Percentiles rank a stretch among this genome's conserved stretches.
phyloP scores from a whole-genome alignment of 305 asterid genomes.

The Euphrasia arctica region DNA sequence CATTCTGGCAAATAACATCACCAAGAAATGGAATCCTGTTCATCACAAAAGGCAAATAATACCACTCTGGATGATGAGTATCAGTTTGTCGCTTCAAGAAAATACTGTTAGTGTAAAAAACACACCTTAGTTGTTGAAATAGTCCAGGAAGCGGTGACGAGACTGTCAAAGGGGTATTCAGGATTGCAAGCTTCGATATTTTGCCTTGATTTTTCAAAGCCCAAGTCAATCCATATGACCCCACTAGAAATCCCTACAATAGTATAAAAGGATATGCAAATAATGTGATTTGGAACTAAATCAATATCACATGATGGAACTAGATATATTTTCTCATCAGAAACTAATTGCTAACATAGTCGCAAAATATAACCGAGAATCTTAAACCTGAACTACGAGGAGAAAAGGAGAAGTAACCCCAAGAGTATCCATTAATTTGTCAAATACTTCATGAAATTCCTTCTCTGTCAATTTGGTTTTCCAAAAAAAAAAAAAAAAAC shows the following conservation, averaged over 20 bases:
- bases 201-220: constrained; percentile 72
- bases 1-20: constrained; percentile 77
- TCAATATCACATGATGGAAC: background rate
- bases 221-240: constrained; percentile 97
- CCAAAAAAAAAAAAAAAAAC: background rate
- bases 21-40: constrained; percentile 89
- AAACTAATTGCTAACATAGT: constrained; percentile 4
- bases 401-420: constrained; percentile 65
- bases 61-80: constrained; percentile 11
- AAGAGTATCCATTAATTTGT: constrained; percentile 64
- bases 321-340: background rate
- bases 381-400: constrained; percentile 90
- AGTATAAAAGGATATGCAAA: constrained; percentile 15
- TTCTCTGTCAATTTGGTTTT: constrained; percentile 52
- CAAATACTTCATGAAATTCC: constrained; percentile 88
- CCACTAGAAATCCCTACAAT: constrained; percentile 82
- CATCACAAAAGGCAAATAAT: constrained; percentile 24
- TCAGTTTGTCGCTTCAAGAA: background rate
- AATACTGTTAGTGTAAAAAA: background rate
- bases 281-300: background rate
- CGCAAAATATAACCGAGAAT: constrained; percentile 12
- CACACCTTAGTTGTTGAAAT: constrained; percentile 81
- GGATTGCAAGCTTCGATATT: constrained; percentile 70
- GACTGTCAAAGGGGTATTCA: constrained; percentile 82
- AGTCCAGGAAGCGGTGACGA: constrained; percentile 97